Base-by-base conservation (phyloP, 352 stramenopile genomes). In the Saprolegnia parasitica region DNA sequence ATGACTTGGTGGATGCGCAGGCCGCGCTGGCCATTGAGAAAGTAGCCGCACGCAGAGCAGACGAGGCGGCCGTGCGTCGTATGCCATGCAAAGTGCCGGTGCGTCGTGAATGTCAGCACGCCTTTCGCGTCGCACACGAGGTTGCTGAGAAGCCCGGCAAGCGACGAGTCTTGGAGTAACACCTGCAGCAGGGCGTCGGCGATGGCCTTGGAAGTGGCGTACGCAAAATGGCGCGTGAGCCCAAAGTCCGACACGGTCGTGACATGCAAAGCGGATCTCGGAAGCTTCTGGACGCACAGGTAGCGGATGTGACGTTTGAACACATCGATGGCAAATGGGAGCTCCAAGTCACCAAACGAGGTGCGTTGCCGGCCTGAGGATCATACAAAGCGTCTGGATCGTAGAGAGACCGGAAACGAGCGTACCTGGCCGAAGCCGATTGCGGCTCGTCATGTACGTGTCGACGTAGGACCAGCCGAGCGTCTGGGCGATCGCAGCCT, bases 271-370 rank as follows among this genome's bases (percentile, higher is more conserved):
- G 58, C 37, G 5, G 11, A 20, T 8, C 3, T 40, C 21, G 58
- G 21, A 13, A 24, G 15, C 15, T n/a, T 21, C 6, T 16, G n/a
- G 15, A n/a, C 21, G 24, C 32, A 40, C 20, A 56, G 42, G 37
- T 39, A 9, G 8, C 35, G 37, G n/a, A 67, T 67, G 58, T 67
- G 58, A 9, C 21, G 37, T 24, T 67, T 67, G 58, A 67, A 67
- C 1, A 67, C 58, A 20, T 67, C 58, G 58, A 67, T 67, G n/a
- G 58, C 39, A 42, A 56, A 67, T 13, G 23, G 40, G 4, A 67
- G 37, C n/a, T 67, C 58, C 13, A 67, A 42, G 21, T 67, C 58
- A 9, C 58, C 58, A 3, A 21, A 10, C 16, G n/a, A 13, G 8
- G 39, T 42, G 37, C 11, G 21, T 23, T 32, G 32, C 39, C 50